Base-by-base conservation (phyloP, 2,329 filamentous ascomycete species). In the Colletotrichum tanaceti region DNA sequence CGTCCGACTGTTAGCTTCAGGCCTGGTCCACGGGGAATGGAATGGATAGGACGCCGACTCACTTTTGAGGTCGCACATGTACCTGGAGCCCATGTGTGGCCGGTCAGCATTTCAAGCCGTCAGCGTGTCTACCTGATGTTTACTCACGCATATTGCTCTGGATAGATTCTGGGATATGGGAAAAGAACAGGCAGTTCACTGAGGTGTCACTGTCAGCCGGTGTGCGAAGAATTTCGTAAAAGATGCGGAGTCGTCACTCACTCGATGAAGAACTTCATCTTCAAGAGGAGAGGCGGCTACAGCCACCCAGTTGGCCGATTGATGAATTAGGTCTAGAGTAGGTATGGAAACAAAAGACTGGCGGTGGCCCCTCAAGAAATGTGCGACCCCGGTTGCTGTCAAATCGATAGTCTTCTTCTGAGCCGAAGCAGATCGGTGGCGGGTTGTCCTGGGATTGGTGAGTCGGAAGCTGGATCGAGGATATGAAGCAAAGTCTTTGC, bases 41-140 rank as follows among this genome's bases (percentile, higher is more conserved):
- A 10, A 49, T 22, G 14, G 43, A 52, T 6, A 35, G 24, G 20
- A 20, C 44, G 39, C 35, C 41, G 58, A 52, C 76, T 62, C 76
- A 87, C 85, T 86, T 76, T 87, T 87, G 71, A 87, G 76, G 76
- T 87, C 85, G 72, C 85, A 86, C 85, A 87, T 87, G 73, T 87
- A 87, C 59, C 84, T 86, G 69, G 32, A 32, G 9, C 11, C 57
- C 32, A 18, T n/a, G 22, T 24, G 9, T 38, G 24, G 22, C 58
- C 22, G 24, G 43, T 71, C 49, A 71, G 58, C 41, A 39, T 60
- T 44, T 49, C 54, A 50, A 24, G 20, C n/a, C 18, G 22, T 20
- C 18, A 53, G 24, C 5, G 16, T 24, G 54, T 32, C 22, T 49
- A 73, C 50, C 71, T 53, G 6, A 35, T 38, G n/a, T 54, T n/a